phyloP scores from a whole-genome alignment of 2,329 filamentous ascomycete genomes.

The Pseudocercospora ulei region DNA sequence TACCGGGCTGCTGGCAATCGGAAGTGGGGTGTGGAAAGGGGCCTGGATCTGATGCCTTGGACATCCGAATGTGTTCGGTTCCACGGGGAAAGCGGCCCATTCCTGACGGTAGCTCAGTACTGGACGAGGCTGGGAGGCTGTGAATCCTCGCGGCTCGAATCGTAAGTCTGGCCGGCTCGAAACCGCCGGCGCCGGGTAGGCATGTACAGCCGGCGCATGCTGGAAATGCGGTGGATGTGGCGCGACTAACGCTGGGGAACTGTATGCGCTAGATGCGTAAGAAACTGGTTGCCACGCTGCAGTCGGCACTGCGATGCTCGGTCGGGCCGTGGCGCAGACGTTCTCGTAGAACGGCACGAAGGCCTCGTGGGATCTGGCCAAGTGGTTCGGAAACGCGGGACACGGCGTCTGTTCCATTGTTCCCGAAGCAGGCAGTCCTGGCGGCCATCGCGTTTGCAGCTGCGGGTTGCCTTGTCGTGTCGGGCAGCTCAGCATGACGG shows the following conservation, averaged over 20 bases:
- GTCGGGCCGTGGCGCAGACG: background rate
- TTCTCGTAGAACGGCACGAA: background rate
- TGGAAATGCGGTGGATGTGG: background rate
- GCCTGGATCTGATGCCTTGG: no score
- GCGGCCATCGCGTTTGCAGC: slow-evolving; percentile 1
- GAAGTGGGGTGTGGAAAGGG: no score
- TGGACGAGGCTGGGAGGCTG: no score
- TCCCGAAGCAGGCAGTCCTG: slow-evolving; percentile 1
- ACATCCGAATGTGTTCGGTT: no score
- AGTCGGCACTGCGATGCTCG: no score
- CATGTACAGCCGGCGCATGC: background rate
- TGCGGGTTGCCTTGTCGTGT: background rate
- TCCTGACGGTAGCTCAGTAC: no score
- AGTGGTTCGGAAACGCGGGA: background rate
- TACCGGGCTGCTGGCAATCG: no score
- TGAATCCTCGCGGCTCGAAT: no score
- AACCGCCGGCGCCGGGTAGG: background rate
- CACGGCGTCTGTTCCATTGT: background rate
- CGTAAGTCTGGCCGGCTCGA: background rate
- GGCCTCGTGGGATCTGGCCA: background rate
- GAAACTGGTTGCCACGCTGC: no score
- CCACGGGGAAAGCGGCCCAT: no score
- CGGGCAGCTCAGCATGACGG: background rate
- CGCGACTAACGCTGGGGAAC: no score
- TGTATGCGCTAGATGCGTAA: no score